Evolutionary conservation across 1,284 basidiomycete genomes (phyloP), one percentile per base, ranked within the genome.

Genomic region (Apiotrichum veenhuisii): DNA sequence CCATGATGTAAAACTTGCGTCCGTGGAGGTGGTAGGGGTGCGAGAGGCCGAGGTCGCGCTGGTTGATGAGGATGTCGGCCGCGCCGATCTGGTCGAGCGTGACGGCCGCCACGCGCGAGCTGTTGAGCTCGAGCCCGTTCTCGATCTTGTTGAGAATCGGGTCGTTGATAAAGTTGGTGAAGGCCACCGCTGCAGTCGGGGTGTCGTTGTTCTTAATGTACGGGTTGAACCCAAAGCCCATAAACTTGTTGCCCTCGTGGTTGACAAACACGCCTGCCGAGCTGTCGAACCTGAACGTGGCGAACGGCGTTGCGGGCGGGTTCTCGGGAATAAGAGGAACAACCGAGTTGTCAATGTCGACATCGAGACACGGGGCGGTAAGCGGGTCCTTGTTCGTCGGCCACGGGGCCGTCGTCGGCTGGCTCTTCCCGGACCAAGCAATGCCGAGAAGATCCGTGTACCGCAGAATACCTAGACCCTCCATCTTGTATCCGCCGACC

Each of bases 1-100:
- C 71, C 41, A 78, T 58, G 30, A 78, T 58, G 47, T 68, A 64
- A 52, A 68, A 66, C 0, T 58, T 52, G 42, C 54, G 52, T 15
- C 63, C 66, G 63, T 72, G 72, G 15, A 74, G 53, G 51, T 74
- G 72, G 55, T 67, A 71, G 0, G 77, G 77, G 53, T 78, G 77
- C 36, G 69, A 69, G 11, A 73, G 64, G 10, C 20, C 44, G 8
- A 55, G 55, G 49, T 73, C 72, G 5, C 68, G 46, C 60, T 75
- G 75, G 62, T 74, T 49, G 36, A 60, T 50, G 37, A 72, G 58
- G 25, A 72, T 54, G 40, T 69, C 67, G 3, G 62, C 59, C 0
- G 52, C 65, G 11, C 62, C 64, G 14, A 64, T 62, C 12, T 59
- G 30, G 46, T 61, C 63, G 54, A 62, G 70, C 44, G 52, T 67